phyloP scores from a whole-genome alignment of 169 alveolate genomes.

The Eimeria mitis region DNA sequence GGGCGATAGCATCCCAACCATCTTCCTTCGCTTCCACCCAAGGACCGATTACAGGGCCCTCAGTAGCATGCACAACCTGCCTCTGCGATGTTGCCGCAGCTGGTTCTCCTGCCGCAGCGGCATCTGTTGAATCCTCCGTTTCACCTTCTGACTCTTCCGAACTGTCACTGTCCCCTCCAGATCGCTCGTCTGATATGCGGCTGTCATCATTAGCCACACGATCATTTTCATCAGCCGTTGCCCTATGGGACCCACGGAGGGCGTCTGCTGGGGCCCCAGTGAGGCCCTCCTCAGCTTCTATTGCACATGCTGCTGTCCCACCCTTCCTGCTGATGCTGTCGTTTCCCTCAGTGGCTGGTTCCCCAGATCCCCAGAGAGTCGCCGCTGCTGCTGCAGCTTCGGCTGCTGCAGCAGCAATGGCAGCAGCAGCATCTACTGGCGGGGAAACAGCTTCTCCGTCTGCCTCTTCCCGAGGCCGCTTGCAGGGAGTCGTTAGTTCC shows the following conservation, averaged over 20 bases:
- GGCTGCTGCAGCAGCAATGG: conserved; percentile 59
- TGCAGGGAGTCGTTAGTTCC: background rate
- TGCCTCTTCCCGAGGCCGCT: conserved; percentile 44
- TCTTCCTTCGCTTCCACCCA: conserved; percentile 60
- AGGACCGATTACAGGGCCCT: conserved; percentile 41
- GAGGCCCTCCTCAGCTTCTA: background rate
- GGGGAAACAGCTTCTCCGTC: background rate
- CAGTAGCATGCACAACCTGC: background rate
- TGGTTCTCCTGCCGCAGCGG: background rate
- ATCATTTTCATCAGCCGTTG: background rate
- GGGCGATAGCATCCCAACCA: conserved; percentile 27
- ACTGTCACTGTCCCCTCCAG: background rate
- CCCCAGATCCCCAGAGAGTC: conserved; percentile 16
- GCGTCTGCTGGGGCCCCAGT: background rate
- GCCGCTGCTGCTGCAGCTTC: conserved; percentile 67
- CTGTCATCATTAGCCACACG: background rate
- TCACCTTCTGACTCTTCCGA: background rate
- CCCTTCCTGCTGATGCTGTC: conserved; percentile 8
- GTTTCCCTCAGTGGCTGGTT: background rate
- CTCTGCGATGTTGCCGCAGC: background rate
- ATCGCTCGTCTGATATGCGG: background rate
- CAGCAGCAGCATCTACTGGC: conserved; percentile 42
- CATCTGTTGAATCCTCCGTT: background rate
- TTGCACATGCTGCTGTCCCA: background rate
- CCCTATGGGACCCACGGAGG: background rate